Conservation (phyloP, 2,329 filamentous ascomycete species). For the Colletotrichum chlorophyti region DNA sequence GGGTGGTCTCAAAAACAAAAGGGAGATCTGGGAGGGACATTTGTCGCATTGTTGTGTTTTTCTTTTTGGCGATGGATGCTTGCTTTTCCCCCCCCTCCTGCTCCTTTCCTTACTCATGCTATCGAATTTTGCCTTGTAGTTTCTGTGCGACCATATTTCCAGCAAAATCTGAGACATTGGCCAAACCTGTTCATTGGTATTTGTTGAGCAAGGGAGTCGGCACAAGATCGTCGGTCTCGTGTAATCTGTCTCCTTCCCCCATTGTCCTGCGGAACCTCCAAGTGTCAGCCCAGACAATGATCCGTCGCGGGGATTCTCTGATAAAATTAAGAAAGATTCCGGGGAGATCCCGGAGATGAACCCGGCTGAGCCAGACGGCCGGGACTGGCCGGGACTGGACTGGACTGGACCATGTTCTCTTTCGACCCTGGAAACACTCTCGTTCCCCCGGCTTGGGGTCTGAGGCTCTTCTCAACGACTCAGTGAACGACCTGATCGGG, state of each 20-base stretch:
- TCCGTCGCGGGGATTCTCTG: neutral
- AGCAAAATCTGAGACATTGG: neutral
- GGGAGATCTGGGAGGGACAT: no score
- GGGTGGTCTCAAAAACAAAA: no score
- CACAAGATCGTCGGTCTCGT: neutral
- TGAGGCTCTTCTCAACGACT: neutral
- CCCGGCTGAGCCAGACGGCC: neutral
- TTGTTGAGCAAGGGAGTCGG: constrained; percentile 11
- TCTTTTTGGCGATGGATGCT: no score
- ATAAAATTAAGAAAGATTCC: neutral
- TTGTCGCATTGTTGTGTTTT: no score
- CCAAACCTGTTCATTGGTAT: neutral
- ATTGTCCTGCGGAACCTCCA: constrained; percentile 1
- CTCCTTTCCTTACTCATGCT: neutral
- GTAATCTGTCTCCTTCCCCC: neutral
- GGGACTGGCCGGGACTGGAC: constrained; percentile 1
- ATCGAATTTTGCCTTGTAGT: neutral
- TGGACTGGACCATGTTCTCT: neutral
- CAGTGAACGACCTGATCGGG: neutral
- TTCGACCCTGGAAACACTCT: neutral
- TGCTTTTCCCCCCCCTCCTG: neutral
- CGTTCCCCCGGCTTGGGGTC: constrained; percentile 5
- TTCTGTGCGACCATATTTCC: neutral
- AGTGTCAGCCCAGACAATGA: neutral
- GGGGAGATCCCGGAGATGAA: neutral